A percentile compares a stretch with the other conserved stretches of the same genome.
Evolutionary conservation across 768 basidiomycete genomes (phyloP).

Genomic region (Leccinum subtestaceum): DNA sequence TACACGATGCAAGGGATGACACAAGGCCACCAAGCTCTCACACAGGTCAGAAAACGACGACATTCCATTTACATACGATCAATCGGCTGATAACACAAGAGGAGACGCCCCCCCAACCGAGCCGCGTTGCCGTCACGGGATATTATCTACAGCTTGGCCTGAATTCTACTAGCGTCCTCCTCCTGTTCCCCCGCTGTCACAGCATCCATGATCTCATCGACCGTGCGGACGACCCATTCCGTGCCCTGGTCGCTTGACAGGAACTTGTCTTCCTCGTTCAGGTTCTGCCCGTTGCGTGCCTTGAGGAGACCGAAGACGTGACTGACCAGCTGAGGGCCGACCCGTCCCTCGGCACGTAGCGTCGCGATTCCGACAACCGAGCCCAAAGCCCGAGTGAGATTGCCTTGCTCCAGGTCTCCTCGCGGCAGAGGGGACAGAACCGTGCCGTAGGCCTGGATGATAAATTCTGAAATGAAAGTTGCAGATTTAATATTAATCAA

Average conservation of each 20-base stretch:
- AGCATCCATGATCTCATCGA: slow-evolving; percentile 78
- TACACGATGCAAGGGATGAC: slow-evolving; percentile 33
- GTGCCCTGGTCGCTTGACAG: slow-evolving; percentile 82
- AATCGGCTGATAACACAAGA: slow-evolving; percentile 28
- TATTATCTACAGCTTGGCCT: slow-evolving; percentile 57
- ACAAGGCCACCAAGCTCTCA: slow-evolving; percentile 20
- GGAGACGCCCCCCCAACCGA: not conserved
- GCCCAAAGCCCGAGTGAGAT: slow-evolving; percentile 80
- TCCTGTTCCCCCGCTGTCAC: slow-evolving; percentile 47
- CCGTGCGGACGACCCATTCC: slow-evolving; percentile 82
- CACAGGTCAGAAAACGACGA: slow-evolving; percentile 16
- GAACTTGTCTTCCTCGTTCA: slow-evolving; percentile 73
- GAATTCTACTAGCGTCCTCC: slow-evolving; percentile 37
- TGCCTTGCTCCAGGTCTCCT: slow-evolving; percentile 68
- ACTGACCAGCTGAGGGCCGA: slow-evolving; percentile 83
- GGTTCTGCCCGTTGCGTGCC: slow-evolving; percentile 58
- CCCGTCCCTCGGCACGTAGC: slow-evolving; percentile 79
- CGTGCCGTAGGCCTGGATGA: slow-evolving; percentile 82
- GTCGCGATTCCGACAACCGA: slow-evolving; percentile 84
- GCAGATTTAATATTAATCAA: slow-evolving; percentile 28
- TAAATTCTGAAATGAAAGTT: slow-evolving; percentile 58
- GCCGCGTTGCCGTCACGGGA: slow-evolving; percentile 7
- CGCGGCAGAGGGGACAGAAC: slow-evolving; percentile 74
- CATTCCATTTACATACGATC: slow-evolving; percentile 24
- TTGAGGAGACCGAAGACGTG: slow-evolving; percentile 91